Evolutionary conservation across 352 stramenopile species (phyloP).

Genomic region (Thraustotheca clavata): DNA sequence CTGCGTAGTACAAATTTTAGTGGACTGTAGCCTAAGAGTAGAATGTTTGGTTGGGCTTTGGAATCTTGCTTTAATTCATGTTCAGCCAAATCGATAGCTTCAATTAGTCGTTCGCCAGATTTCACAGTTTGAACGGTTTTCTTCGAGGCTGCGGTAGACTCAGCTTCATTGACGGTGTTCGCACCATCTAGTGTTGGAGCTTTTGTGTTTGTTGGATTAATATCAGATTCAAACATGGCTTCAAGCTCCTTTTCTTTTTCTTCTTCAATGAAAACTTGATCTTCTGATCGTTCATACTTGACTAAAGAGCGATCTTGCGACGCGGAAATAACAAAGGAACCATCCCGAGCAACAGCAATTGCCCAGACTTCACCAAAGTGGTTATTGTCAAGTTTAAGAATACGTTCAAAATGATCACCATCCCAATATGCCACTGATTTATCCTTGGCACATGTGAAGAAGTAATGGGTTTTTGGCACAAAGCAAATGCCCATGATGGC

Average conservation of each 20-base stretch:
- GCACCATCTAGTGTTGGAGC: constrained; percentile 42
- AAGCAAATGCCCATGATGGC: constrained; percentile 96
- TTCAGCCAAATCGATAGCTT: constrained; percentile 91
- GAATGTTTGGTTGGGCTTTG: constrained; percentile 84
- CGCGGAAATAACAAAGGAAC: constrained; percentile 91
- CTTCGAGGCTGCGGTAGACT: constrained; percentile 87
- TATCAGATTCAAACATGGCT: constrained; percentile 91
- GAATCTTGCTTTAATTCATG: constrained; percentile 85
- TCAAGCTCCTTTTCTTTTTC: constrained; percentile 95
- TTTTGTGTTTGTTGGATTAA: constrained; percentile 70
- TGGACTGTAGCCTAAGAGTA: constrained; percentile 93
- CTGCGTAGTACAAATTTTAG: constrained; percentile 92
- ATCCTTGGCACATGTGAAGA: constrained; percentile 98
- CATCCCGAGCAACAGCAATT: constrained; percentile 85
- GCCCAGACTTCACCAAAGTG: constrained; percentile 85
- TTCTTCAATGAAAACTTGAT: constrained; percentile 97
- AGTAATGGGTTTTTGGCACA: constrained; percentile 95
- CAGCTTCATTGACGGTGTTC: constrained; percentile 26
- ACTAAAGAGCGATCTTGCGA: constrained; percentile 96
- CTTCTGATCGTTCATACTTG: constrained; percentile 95
- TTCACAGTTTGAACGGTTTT: constrained; percentile 89
- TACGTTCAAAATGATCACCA: constrained; percentile 95
- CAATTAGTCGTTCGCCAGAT: constrained; percentile 88
- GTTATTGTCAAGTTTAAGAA: constrained; percentile 64
- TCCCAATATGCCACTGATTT: constrained; percentile 97